Base-by-base conservation (phyloP, 805 yeast genomes). In the Myxozyma sirexii region DNA sequence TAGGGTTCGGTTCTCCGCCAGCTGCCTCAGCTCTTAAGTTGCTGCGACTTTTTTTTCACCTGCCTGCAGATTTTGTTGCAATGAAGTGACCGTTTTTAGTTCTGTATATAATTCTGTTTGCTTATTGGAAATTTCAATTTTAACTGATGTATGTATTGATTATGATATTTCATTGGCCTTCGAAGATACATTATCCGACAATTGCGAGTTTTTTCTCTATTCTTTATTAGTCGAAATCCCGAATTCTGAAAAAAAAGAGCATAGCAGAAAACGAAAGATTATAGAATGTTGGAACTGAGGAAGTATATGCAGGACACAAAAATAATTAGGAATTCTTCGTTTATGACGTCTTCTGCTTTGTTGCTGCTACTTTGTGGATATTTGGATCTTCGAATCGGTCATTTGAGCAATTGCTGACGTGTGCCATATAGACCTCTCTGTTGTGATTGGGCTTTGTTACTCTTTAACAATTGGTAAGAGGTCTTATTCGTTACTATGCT, bases 281-380 rank as follows among this genome's bases (percentile, higher is more conserved):
- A 59, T 58, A 62, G 49, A 72, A 70, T 76, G 73, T 75, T 77
- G 74, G 62, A 70, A 71, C 88, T 82, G 87, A 84, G 87, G 87
- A 84, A 80, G 87, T 81, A 83, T 76, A 84, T 84, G 88, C 88
- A 84, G 88, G 88, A 84, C 85, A 79, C 69, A 76, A 76, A 47
- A 77, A 73, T 74, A 75, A 76, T 54, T 60, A 83, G 87, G 87
- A 83, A 84, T 84, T 84, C 88, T 84, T 84, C 88, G 88, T 84
- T 84, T 84, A 84, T 84, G 88, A 84, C 79, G 66, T 56, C 19
- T 54, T 44, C 26, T 37, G 29, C 27, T 42, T 39, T 44, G 55
- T 33, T 17, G n/a, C 7, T 17, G 2, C n/a, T 13, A 15, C 19
- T 38, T 38, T 38, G 42, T 2, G 42, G 42, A 6, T 15, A 38